A percentile compares a stretch with the other conserved stretches of the same genome.
Conservation (phyloP, 306 rosid genomes). For the Prunus padus region DNA sequence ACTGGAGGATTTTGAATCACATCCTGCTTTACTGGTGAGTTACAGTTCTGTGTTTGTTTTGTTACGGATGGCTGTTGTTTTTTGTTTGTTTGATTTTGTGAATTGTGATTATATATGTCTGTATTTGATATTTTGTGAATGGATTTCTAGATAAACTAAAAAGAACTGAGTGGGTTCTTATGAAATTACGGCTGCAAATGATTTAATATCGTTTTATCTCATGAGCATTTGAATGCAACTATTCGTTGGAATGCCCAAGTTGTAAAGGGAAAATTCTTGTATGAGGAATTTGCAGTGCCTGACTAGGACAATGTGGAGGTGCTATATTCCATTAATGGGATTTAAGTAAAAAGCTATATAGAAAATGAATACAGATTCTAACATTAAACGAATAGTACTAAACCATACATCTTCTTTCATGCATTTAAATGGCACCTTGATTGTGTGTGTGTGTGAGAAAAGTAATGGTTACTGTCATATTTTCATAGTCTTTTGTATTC, state of each 20-base stretch:
- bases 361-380: no score
- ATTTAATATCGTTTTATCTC: neutral
- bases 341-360: no score
- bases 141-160: neutral
- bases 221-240: neutral
- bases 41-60: neutral
- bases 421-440: no score
- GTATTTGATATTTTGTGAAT: neutral
- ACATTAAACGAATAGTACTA: no score
- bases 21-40: conserved; percentile 86
- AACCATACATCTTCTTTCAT: no score
- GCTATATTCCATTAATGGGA: neutral
- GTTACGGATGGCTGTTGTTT: neutral
- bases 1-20: conserved; percentile 77
- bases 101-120: neutral
- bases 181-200: neutral
- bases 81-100: conserved; percentile 5
- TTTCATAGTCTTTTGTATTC: no score
- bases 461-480: no score
- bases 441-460: no score
- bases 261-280: neutral
- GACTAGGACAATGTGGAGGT: neutral
- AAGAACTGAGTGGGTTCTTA: neutral
- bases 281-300: neutral
- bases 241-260: neutral